Evolutionary conservation across 1,284 basidiomycete species (phyloP), one percentile per base, ranked within the genome.

Genomic region (Neonothopanus nambi): DNA sequence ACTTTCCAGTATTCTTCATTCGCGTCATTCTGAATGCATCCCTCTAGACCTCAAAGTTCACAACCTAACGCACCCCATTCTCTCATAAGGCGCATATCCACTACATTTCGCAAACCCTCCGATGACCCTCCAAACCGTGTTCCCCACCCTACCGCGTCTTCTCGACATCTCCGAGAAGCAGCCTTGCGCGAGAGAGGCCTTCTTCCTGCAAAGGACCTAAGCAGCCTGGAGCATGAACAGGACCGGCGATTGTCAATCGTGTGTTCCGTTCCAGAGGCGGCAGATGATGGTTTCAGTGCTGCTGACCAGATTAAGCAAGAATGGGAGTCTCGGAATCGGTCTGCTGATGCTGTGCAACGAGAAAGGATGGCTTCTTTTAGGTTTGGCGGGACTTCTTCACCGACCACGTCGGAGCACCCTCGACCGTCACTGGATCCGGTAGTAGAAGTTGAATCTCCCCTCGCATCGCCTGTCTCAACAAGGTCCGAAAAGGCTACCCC

Each of bases 101-200:
- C 51, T 3, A 54, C 38, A 20, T 43, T 54, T 12, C 39, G 45
- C 5, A 48, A 21, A 30, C 17, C 53, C 17, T 30, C 52, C 0
- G 23, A 36, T 17, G 43, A 33, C 41, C 30, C 33, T 24, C 51
- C 48, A 3, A 8, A 51, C n/a, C 52, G 47, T 23, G 24, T 49
- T 33, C 51, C 57, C 9, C 36, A 42, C 3, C 40, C 42, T 35
- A 44, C 35, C 11, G 28, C 12, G 13, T 43, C 50, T 3, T 47
- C 48, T 12, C 38, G 35, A 13, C 48, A 42, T 7, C 51, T 20
- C 5, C 70, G 81, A 7, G 76, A 81, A 46, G 80, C 78, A 9
- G 81, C 81, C 1, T 70, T 83, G 17, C 72, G 81, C 5, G 81
- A 75, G 60, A 74, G 80, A 28, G 81, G 81, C 0, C 66, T 83